Conservation (phyloP, 2,329 filamentous ascomycete genomes). For the Pseudogymnoascus sp. region DNA sequence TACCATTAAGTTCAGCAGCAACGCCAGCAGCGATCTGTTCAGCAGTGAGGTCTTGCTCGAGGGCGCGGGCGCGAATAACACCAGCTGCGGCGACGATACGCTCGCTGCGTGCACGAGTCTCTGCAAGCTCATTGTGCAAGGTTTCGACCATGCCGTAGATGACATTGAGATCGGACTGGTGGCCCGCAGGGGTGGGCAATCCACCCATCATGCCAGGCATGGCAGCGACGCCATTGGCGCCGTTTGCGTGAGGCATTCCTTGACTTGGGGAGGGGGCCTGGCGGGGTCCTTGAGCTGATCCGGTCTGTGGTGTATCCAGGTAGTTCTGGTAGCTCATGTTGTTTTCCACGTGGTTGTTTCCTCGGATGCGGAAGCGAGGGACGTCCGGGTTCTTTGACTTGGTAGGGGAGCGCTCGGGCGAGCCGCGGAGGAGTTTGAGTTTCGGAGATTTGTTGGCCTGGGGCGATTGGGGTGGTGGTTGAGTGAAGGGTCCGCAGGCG, state of each 20-base stretch:
- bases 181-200: slow-evolving; percentile 53
- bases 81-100: slow-evolving; percentile 57
- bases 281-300: slow-evolving; percentile 15
- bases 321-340: slow-evolving; percentile 22
- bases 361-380: neutral
- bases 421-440: neutral
- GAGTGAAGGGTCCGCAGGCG: neutral
- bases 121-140: slow-evolving; percentile 53
- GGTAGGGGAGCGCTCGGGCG: neutral
- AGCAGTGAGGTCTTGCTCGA: slow-evolving; percentile 44
- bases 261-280: slow-evolving; percentile 27
- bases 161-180: slow-evolving; percentile 60
- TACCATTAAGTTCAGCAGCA: slow-evolving; percentile 50
- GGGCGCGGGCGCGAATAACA: slow-evolving; percentile 49
- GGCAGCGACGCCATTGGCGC: slow-evolving; percentile 24
- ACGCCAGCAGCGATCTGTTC: slow-evolving; percentile 50
- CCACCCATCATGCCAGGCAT: slow-evolving; percentile 33
- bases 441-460: neutral
- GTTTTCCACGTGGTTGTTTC: neutral
- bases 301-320: slow-evolving; percentile 19
- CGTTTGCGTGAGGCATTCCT: slow-evolving; percentile 24
- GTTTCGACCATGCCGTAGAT: slow-evolving; percentile 62
- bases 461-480: neutral
- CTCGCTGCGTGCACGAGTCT: slow-evolving; percentile 53
- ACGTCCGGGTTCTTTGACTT: neutral